These are phyloP conservation scores for Calonectria pteridis DNA, from an alignment of 2,329 filamentous ascomycete species.

Conservation along the genomic window DNA sequence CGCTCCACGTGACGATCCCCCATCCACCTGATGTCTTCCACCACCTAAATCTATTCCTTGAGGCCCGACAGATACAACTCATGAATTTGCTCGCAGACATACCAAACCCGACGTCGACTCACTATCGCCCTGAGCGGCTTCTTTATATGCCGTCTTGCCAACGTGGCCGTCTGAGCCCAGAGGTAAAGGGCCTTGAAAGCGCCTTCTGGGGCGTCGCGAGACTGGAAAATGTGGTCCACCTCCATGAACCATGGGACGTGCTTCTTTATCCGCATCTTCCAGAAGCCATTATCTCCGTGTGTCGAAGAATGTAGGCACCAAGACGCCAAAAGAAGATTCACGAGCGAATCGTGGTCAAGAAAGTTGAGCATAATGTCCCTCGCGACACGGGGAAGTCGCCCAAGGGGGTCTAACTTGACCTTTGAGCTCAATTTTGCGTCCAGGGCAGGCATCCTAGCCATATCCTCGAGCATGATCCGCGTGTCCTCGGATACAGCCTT, in stretches of 20 bases:
- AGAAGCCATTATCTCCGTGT: neutral
- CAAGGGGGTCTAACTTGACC: neutral
- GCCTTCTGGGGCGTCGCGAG: neutral
- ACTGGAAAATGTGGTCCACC: neutral
- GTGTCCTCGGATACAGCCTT: neutral
- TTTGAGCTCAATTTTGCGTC: neutral
- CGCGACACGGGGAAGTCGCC: neutral
- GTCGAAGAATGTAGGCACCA: neutral
- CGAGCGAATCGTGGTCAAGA: neutral
- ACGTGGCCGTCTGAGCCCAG: neutral
- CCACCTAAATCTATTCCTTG: too few relatives aligned
- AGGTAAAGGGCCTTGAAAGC: neutral
- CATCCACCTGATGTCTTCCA: neutral
- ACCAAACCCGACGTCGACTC: neutral
- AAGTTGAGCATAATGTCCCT: neutral
- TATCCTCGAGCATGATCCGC: neutral
- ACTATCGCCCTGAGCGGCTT: neutral
- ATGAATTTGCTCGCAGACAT: neutral
- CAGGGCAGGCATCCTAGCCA: neutral
- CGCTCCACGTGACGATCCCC: neutral
- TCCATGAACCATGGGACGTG: neutral
- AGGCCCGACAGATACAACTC: neutral
- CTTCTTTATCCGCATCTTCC: slow-evolving; percentile 1
- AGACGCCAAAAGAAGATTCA: neutral
- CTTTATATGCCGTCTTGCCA: neutral